Percentiles rank a stretch among this genome's conserved stretches.
phyloP scores from a whole-genome alignment of 441 rosid genomes.

The Aquilaria agallochum region DNA sequence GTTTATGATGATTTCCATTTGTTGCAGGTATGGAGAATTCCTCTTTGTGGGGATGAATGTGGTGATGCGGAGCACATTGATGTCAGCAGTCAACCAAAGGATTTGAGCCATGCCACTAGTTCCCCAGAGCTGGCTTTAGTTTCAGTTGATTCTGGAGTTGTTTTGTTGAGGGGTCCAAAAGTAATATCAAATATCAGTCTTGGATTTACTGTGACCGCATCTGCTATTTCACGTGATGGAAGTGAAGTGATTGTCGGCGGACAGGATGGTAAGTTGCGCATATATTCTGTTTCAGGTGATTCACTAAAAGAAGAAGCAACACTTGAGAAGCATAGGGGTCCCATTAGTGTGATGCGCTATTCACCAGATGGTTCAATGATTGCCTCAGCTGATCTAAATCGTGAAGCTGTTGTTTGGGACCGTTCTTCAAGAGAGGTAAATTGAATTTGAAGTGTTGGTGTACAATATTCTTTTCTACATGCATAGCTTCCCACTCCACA shows the following conservation, averaged over 20 bases:
- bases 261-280: constrained; percentile 39
- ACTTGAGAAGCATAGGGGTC: constrained; percentile 45
- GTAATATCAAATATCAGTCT: constrained; percentile 25
- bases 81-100: constrained; percentile 36
- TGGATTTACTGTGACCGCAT: constrained; percentile 35
- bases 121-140: constrained; percentile 30
- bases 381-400: constrained; percentile 41
- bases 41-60: constrained; percentile 25
- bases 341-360: constrained; percentile 36
- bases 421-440: constrained; percentile 30
- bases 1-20: background rate
- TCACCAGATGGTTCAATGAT: constrained; percentile 46
- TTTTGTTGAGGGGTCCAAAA: constrained; percentile 26
- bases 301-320: constrained; percentile 34
- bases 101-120: constrained; percentile 30
- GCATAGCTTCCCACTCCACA: too few species aligned
- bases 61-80: constrained; percentile 28
- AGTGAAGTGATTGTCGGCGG: constrained; percentile 40
- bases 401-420: constrained; percentile 47
- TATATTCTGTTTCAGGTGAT: constrained; percentile 34
- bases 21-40: constrained; percentile 33
- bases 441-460: constrained; percentile 3
- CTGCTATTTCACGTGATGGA: constrained; percentile 35
- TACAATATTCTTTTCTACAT: too few species aligned
- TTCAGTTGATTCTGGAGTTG: constrained; percentile 32